These are phyloP conservation scores for Chaetomidium leptoderma DNA, from an alignment of 495 filamentous ascomycete genomes.

Conservation along the genomic window DNA sequence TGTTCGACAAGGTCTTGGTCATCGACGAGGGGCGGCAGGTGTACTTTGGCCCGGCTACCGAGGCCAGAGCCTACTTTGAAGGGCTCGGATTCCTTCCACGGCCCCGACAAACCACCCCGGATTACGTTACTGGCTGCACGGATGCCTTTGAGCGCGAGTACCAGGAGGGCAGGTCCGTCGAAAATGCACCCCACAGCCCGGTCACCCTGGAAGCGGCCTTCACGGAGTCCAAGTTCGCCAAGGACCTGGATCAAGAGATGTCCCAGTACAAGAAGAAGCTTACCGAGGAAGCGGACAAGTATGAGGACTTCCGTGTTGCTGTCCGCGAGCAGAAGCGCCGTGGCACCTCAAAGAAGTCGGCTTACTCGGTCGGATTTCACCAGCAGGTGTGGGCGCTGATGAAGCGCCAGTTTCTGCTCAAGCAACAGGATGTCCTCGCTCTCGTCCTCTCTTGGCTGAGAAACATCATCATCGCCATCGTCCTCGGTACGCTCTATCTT, in stretches of 20 bases:
- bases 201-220: conserved; percentile 64
- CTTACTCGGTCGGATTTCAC: conserved; percentile 76
- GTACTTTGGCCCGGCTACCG: conserved; percentile 68
- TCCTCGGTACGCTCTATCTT: conserved; percentile 75
- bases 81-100: conserved; percentile 72
- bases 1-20: conserved; percentile 84
- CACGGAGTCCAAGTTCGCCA: conserved; percentile 55
- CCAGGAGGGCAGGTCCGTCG: conserved; percentile 54
- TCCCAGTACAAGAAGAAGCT: conserved; percentile 56
- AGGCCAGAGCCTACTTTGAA: conserved; percentile 76
- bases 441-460: conserved; percentile 73
- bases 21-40: conserved; percentile 75
- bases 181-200: conserved; percentile 63
- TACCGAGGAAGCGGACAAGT: conserved; percentile 56
- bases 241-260: conserved; percentile 62
- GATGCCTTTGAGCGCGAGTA: conserved; percentile 80
- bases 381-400: conserved; percentile 77
- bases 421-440: conserved; percentile 77
- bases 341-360: conserved; percentile 59
- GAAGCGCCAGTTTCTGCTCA: conserved; percentile 77
- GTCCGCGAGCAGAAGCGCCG: conserved; percentile 72
- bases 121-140: conserved; percentile 81
- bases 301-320: conserved; percentile 73
- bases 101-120: conserved; percentile 78
- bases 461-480: conserved; percentile 68